Base-by-base conservation (phyloP, 2,329 filamentous ascomycete genomes). In the Fonsecaea nubica region DNA sequence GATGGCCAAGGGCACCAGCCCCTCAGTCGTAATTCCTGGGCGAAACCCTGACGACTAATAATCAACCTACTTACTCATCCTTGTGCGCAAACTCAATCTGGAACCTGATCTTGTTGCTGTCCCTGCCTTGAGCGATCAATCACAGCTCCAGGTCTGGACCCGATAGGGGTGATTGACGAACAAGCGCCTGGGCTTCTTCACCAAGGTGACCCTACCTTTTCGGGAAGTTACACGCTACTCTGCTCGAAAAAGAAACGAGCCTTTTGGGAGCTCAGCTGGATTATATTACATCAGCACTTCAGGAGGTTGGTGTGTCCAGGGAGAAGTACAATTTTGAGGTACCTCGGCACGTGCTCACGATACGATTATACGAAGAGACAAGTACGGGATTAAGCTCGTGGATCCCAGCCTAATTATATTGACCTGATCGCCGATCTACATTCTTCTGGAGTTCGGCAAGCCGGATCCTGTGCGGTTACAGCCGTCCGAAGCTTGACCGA, bases 31-130 rank as follows among this genome's bases (percentile, higher is more conserved):
- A 9, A 12, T 21, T 10, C 18, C 21, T 48, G 42, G 3, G 10
- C 25, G n/a, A 0, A 21, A 21, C 45, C 6, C 6, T 8, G 18
- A 25, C 45, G 7, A 50, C 45, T 3, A 13, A 30, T 4, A 18
- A 50, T 30, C 10, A 50, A 30, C 1, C 9, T 50, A 50, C 18
- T 50, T 50, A 50, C 45, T 50, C 45, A 50, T 50, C 45, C 18
- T 30, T 18, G 18, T 25, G 21, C 45, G 45, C 45, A 50, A 50
- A 50, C 45, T 50, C 45, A 30, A 50, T 50, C 45, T 50, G 45
- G 21, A 30, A 50, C 21, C 21, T 50, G 18, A 25, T 25, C 45
- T 25, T 13, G 25, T 10, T 10, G 12, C 45, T 50, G 45, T 25
- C 10, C 18, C 21, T 25, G 3, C 7, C 6, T 45, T 8, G 40